Evolutionary conservation across 345 rosid genomes (phyloP).

Genomic region (Microcos paniculata): DNA sequence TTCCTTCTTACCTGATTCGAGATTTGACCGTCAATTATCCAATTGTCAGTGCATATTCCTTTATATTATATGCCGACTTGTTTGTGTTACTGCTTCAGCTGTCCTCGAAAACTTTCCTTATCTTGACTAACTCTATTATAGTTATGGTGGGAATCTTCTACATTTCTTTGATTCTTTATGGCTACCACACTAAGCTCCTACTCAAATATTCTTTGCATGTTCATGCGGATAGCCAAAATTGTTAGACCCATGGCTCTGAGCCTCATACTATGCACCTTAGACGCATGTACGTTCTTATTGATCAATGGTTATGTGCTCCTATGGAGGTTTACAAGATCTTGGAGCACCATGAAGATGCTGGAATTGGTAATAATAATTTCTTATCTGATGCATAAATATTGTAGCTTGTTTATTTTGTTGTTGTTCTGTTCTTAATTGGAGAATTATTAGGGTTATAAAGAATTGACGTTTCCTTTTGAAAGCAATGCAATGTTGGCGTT

Average conservation of each 20-base stretch:
- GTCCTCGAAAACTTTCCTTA: conserved; percentile 91
- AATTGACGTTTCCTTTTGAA: too few species aligned
- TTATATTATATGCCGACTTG: conserved; percentile 80
- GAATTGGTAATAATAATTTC: conserved; percentile 55
- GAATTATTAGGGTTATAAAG: too few species aligned
- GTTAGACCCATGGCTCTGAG: conserved; percentile 65
- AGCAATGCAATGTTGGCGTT: too few species aligned
- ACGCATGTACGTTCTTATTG: conserved; percentile 75
- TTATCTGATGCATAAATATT: too few species aligned
- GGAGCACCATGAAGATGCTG: conserved; percentile 81
- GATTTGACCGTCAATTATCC: too few species aligned
- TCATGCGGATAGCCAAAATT: conserved; percentile 72
- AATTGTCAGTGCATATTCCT: conserved; percentile 85
- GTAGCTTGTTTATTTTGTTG: too few species aligned
- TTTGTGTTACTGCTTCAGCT: conserved; percentile 87
- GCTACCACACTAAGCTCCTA: too few species aligned
- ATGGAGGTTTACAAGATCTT: conserved; percentile 70
- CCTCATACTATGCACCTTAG: conserved; percentile 73
- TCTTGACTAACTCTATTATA: conserved; percentile 57
- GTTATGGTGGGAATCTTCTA: conserved; percentile 48
- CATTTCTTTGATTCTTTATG: too few species aligned
- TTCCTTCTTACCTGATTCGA: too few species aligned
- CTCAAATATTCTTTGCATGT: too few species aligned
- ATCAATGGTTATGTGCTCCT: conserved; percentile 81
- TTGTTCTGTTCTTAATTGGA: too few species aligned